Evolutionary conservation across 2,329 filamentous ascomycete species (phyloP), one percentile per base, ranked within the genome.

Genomic region (Cladosporium sp.): DNA sequence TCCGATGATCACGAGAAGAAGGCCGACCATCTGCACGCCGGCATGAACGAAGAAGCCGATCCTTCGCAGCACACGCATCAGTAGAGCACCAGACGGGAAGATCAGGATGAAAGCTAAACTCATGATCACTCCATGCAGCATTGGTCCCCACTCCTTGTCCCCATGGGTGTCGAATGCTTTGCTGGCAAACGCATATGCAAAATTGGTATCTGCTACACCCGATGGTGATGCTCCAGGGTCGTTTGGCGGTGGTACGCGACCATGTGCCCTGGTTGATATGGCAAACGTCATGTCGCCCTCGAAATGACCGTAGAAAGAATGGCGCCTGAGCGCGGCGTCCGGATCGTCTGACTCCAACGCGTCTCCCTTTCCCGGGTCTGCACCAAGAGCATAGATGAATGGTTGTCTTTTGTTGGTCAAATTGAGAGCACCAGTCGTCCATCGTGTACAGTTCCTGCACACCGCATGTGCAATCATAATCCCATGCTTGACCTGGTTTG

Each of bases 361-460:
- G 19, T 14, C 37, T 65, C 61, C 17, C 69, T 54, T 47, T 64
- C 61, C 19, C 68, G 52, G 36, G 49, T 55, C 59, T 7, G 68
- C 66, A 0, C 75, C 75, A 15, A 77, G 72, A 5, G 74, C 75
- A 59, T 72, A 76, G 30, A 76, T 73, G 71, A 76, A 75, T 2
- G 70, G 69, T 15, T 73, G 69, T 0, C 60, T 36, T 0, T 56
- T 62, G 17, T 63, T 66, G 1, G 65, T 65, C 0, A 64, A 39
- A 55, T 75, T 66, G 3, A 76, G 58, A 39, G 64, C 70, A 34
- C 67, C 68, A n/a, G 60, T 62, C 14, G 56, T 61, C 42, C 42
- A 49, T 3, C 6, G 25, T 11, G 42, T 49, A 59, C 73, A 75
- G 60, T 74, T 73, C n/a, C 62, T 61, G 61, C 75, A 77, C 6